phyloP scores from a whole-genome alignment of 164 flowering plant species.

The Nymphaea thermarum region DNA sequence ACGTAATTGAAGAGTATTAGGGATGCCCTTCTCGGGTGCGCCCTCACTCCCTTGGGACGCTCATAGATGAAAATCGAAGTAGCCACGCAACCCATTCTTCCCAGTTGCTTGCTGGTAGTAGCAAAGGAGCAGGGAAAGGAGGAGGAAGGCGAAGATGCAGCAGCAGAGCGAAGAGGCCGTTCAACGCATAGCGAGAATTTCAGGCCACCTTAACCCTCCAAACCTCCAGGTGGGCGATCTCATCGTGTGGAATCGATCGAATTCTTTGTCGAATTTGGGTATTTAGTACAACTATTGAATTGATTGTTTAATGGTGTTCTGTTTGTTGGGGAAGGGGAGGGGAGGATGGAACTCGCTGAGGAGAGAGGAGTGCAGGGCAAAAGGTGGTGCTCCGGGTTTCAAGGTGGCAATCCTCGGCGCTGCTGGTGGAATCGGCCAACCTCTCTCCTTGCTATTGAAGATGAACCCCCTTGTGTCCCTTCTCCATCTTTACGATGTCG shows the following conservation, averaged over 20 bases:
- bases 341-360: slow-evolving; percentile 35
- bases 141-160: slow-evolving; percentile 18
- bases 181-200: slow-evolving; percentile 66
- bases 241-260: not conserved
- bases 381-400: slow-evolving; percentile 89
- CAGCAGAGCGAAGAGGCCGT: slow-evolving; percentile 26
- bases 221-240: slow-evolving; percentile 28
- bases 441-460: slow-evolving; percentile 89
- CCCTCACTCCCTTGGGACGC: not conserved
- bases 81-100: not conserved
- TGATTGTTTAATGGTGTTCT: not conserved
- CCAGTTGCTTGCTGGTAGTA: not conserved
- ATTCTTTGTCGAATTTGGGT: not conserved
- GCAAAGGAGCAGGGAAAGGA: not conserved
- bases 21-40: not conserved
- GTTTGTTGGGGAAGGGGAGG: slow-evolving; percentile 22
- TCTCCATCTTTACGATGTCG: slow-evolving; percentile 94
- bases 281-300: not conserved
- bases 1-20: not conserved
- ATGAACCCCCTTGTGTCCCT: slow-evolving; percentile 90
- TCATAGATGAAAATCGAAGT: not conserved
- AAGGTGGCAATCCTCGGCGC: slow-evolving; percentile 93
- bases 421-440: slow-evolving; percentile 96
- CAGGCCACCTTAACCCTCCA: slow-evolving; percentile 75
- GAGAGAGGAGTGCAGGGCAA: slow-evolving; percentile 59